These are phyloP conservation scores for Acanthamoeba lenticulata DNA, from an alignment of 208 protist species.

Conservation along the genomic window DNA sequence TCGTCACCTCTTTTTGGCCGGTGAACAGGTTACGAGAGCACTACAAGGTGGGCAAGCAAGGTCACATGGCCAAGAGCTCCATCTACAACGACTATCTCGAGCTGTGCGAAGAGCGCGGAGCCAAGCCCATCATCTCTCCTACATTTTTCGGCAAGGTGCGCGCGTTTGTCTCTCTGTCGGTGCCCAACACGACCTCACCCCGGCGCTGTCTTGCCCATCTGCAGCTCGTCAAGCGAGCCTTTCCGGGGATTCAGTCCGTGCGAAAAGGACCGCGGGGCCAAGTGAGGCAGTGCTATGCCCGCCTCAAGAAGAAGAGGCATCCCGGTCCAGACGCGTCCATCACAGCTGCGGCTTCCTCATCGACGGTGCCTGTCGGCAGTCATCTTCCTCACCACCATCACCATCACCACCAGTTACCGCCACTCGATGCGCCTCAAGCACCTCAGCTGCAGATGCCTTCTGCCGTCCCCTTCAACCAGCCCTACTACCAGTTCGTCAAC, in stretches of 20 bases:
- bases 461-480: no score
- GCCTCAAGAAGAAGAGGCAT: not conserved
- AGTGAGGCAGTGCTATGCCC: not conserved
- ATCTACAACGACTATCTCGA: conserved; percentile 9
- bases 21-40: not conserved
- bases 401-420: not conserved
- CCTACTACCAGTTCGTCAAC: no score
- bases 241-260: not conserved
- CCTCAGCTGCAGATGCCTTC: no score
- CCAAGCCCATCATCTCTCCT: not conserved
- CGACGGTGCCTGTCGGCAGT: not conserved
- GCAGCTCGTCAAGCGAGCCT: not conserved
- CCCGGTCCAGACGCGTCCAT: not conserved
- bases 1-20: not conserved
- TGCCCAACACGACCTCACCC: not conserved
- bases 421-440: no score
- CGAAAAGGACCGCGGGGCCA: not conserved
- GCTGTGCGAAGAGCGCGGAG: not conserved
- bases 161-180: not conserved
- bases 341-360: not conserved
- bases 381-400: not conserved
- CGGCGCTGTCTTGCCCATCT: no score
- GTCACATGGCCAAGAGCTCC: not conserved
- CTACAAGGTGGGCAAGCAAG: conserved; percentile 13
- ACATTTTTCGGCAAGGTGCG: not conserved